phyloP scores from a whole-genome alignment of 352 stramenopile species.

The Phytophthora sansomeana region DNA sequence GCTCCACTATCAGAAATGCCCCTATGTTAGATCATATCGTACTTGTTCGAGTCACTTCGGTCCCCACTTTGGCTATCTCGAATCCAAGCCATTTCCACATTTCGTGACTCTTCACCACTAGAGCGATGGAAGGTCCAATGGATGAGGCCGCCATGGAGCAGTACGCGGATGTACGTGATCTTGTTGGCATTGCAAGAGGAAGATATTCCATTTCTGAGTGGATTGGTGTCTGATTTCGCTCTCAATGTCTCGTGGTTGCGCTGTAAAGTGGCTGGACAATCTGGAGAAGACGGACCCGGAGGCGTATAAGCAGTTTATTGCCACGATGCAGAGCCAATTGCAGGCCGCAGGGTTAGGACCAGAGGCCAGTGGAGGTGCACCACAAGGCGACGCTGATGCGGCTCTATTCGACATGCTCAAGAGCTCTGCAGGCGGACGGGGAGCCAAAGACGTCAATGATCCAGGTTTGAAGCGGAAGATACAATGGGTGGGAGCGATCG shows the following conservation, averaged over 20 bases:
- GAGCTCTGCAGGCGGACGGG: slow-evolving; percentile 16
- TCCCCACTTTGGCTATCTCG: neutral
- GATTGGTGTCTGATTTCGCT: slow-evolving; percentile 3
- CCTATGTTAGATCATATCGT: slow-evolving; percentile 16
- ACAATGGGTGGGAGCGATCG: too few species aligned
- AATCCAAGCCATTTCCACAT: slow-evolving; percentile 33
- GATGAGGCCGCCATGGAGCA: slow-evolving; percentile 73
- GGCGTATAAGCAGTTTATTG: slow-evolving; percentile 69
- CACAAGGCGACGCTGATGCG: slow-evolving; percentile 35
- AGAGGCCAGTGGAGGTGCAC: neutral
- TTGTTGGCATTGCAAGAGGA: slow-evolving; percentile 3
- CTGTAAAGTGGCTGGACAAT: slow-evolving; percentile 69
- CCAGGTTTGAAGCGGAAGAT: slow-evolving; percentile 20
- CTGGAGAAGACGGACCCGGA: slow-evolving; percentile 75
- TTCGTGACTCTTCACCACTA: slow-evolving; percentile 32
- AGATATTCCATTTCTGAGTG: neutral
- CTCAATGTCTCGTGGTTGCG: slow-evolving; percentile 17
- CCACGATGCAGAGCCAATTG: slow-evolving; percentile 70
- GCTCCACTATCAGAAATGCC: neutral
- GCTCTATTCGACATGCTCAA: slow-evolving; percentile 72
- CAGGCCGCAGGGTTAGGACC: slow-evolving; percentile 34
- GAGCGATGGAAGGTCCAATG: slow-evolving; percentile 42
- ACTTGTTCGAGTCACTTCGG: slow-evolving; percentile 11
- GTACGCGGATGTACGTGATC: slow-evolving; percentile 65
- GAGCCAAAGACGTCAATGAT: slow-evolving; percentile 12